A percentile compares a stretch with the other conserved stretches of the same genome.
These are phyloP conservation scores for Rubia balearica DNA, from an alignment of 305 asterid species.

Conservation along the genomic window DNA sequence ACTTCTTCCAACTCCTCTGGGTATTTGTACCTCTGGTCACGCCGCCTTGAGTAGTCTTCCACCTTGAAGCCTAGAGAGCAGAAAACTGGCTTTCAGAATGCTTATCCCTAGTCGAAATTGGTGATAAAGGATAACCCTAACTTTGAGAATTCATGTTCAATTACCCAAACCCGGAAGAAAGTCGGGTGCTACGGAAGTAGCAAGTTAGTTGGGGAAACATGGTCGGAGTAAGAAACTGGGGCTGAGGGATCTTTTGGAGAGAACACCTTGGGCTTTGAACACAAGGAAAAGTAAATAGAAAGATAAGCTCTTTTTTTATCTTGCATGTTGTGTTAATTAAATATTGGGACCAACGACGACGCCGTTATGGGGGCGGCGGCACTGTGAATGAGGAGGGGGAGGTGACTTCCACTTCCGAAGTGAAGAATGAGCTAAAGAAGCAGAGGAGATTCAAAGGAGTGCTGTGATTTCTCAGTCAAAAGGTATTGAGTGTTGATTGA, in stretches of 20 bases:
- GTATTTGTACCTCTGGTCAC: conserved; percentile 63
- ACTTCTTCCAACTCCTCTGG: conserved; percentile 13
- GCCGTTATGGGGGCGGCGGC: no score
- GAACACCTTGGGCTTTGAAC: conserved; percentile 40
- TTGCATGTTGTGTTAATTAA: conserved; percentile 7
- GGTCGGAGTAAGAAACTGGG: conserved; percentile 26
- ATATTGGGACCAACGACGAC: no score
- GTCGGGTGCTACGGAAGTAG: conserved; percentile 18
- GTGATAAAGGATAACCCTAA: conserved; percentile 7
- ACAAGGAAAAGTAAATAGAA: conserved; percentile 36
- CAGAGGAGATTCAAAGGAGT: no score
- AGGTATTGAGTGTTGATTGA: no score
- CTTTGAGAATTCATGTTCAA: conserved; percentile 28
- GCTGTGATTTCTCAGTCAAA: no score
- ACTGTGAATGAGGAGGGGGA: no score
- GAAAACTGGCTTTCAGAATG: conserved; percentile 17
- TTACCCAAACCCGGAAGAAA: conserved; percentile 18
- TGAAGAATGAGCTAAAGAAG: no score
- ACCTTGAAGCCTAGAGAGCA: conserved; percentile 18
- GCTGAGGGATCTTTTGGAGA: conserved; percentile 53
- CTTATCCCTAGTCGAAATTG: conserved; percentile 15
- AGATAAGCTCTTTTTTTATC: background rate
- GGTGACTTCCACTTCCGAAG: no score
- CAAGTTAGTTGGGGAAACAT: conserved; percentile 20
- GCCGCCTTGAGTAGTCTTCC: conserved; percentile 54